Conservation (phyloP, 1,284 basidiomycete species). For the Rhodofomes roseus region DNA sequence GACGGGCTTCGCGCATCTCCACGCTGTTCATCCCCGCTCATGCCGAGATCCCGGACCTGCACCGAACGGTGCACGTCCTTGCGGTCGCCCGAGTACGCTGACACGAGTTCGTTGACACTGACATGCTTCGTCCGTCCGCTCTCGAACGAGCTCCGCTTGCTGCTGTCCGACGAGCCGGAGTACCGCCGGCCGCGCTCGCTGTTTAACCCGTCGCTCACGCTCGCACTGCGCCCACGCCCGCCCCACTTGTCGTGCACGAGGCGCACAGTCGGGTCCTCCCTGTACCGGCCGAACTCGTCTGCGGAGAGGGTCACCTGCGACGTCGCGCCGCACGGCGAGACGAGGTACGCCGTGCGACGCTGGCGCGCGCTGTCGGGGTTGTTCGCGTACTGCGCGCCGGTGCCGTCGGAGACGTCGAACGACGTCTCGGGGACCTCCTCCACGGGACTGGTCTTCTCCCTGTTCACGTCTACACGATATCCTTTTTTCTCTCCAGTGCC, state of each 20-base stretch:
- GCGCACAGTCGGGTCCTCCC: slow-evolving; percentile 25
- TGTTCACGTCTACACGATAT: neutral
- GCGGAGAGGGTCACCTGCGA: slow-evolving; percentile 17
- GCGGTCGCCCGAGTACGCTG: slow-evolving; percentile 21
- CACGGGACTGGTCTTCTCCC: slow-evolving; percentile 12
- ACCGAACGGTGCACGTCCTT: slow-evolving; percentile 3
- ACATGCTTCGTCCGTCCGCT: slow-evolving; percentile 16
- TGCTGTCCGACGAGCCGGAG: slow-evolving; percentile 3
- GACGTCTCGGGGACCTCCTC: slow-evolving; percentile 18
- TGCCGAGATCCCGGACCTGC: neutral
- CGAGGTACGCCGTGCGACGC: slow-evolving; percentile 8
- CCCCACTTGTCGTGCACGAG: slow-evolving; percentile 25
- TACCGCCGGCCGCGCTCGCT: neutral
- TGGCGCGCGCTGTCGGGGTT: neutral
- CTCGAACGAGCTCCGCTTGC: neutral
- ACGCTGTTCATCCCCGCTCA: neutral
- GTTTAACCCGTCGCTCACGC: slow-evolving; percentile 4
- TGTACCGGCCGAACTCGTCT: slow-evolving; percentile 8
- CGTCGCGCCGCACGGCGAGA: slow-evolving; percentile 14
- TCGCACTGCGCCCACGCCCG: slow-evolving; percentile 8
- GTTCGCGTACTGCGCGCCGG: neutral
- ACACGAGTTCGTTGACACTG: slow-evolving; percentile 24
- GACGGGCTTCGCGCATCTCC: neutral
- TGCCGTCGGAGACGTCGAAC: slow-evolving; percentile 5
- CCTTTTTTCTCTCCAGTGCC: neutral